Evolutionary conservation across 192 early-diverging fungal species (phyloP).

Genomic region (Podochytrium sp.): DNA sequence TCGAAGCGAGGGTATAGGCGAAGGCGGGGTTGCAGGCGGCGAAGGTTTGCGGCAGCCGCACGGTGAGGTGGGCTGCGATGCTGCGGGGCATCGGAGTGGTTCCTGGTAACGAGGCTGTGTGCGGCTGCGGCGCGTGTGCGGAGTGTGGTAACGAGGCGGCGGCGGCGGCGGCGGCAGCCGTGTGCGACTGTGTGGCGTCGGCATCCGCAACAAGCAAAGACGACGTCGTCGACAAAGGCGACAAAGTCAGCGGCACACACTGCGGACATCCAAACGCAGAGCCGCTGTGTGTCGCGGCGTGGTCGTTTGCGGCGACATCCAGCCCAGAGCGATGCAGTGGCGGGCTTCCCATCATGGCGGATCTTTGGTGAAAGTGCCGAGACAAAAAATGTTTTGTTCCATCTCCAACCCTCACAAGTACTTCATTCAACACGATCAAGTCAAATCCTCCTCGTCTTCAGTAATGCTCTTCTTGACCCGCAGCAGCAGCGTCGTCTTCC

Average conservation of each 20-base stretch:
- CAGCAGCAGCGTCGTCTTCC: conserved; percentile 92
- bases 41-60: conserved; percentile 72
- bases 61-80: conserved; percentile 20
- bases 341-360: too few relatives aligned
- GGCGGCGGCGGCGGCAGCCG: background rate
- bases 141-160: background rate
- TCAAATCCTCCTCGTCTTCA: conserved; percentile 43
- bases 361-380: too few relatives aligned
- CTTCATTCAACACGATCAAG: background rate
- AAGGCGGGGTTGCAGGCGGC: conserved; percentile 81
- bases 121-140: background rate
- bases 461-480: conserved; percentile 80
- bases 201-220: background rate
- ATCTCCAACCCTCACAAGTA: too few relatives aligned
- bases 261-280: background rate
- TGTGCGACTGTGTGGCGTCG: background rate
- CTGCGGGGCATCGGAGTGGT: too few relatives aligned
- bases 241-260: background rate
- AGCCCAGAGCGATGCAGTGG: too few relatives aligned
- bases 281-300: background rate
- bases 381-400: background rate
- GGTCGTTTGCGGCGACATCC: too few relatives aligned
- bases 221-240: background rate
- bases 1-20: conserved; percentile 72
- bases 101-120: too few relatives aligned